These are phyloP conservation scores for Saccharomycopsis sp. DNA, from an alignment of 805 yeast species.

Conservation along the genomic window DNA sequence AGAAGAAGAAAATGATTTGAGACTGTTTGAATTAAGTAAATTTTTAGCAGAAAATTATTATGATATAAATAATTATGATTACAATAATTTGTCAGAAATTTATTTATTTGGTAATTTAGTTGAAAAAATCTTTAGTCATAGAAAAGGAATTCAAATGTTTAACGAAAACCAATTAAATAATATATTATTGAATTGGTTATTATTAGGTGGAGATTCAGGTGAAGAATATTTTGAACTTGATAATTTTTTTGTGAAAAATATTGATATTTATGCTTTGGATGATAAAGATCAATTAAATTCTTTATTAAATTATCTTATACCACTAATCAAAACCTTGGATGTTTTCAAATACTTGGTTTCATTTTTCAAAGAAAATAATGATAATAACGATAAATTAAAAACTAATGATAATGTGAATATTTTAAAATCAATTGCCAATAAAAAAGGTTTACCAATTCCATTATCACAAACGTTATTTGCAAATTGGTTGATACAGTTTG, in stretches of 20 bases:
- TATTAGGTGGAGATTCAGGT: slow-evolving; percentile 15
- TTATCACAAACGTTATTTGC: slow-evolving; percentile 15
- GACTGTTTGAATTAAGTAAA: slow-evolving; percentile 7
- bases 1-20: slow-evolving; percentile 8
- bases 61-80: slow-evolving; percentile 13
- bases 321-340: slow-evolving; percentile 9
- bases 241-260: background rate
- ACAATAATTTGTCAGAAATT: slow-evolving; percentile 13
- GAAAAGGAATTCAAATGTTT: background rate
- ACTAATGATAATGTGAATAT: background rate
- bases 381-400: slow-evolving; percentile 5
- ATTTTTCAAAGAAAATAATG: slow-evolving; percentile 14
- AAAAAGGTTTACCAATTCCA: slow-evolving; percentile 16
- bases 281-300: slow-evolving; percentile 2
- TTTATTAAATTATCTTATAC: slow-evolving; percentile 6
- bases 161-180: slow-evolving; percentile 1
- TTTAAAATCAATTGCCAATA: slow-evolving; percentile 9
- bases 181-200: slow-evolving; percentile 12
- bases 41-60: slow-evolving; percentile 13
- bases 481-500: slow-evolving; percentile 17
- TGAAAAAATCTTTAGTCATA: background rate
- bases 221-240: slow-evolving; percentile 5
- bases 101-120: slow-evolving; percentile 16
- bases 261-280: slow-evolving; percentile 5
- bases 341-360: slow-evolving; percentile 13